Conservation (phyloP, 2,329 filamentous ascomycete genomes). For the Penicillium decumbens region DNA sequence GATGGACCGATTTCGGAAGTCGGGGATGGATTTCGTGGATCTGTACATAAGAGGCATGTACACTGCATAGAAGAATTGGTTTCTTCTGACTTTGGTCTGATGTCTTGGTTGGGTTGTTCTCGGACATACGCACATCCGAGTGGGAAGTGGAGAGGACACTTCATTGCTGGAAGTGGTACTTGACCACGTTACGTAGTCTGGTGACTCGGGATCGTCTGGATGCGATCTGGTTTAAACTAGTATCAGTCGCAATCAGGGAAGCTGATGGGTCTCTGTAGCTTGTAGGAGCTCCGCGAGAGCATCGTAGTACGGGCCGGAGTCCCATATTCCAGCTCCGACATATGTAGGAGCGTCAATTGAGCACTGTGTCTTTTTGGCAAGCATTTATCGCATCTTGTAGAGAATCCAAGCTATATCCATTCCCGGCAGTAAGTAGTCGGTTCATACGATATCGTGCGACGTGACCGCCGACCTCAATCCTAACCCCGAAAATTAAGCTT, state of each 20-base stretch:
- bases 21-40: conserved; percentile 19
- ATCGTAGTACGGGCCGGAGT: not conserved
- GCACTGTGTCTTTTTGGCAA: not conserved
- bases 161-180: not conserved
- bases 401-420: not conserved
- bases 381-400: not conserved
- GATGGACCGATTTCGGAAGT: conserved; percentile 11
- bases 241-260: not conserved
- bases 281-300: not conserved
- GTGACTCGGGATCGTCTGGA: not conserved
- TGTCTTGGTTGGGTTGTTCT: not conserved
- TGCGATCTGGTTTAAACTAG: not conserved
- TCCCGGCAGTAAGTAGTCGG: not conserved
- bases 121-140: not conserved
- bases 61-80: conserved; percentile 24
- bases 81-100: conserved; percentile 4
- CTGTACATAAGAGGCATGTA: conserved; percentile 29
- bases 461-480: not conserved
- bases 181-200: not conserved
- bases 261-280: not conserved
- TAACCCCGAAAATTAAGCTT: not conserved
- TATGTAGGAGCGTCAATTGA: not conserved
- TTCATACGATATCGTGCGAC: not conserved
- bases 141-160: not conserved
- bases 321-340: not conserved